Conservation (phyloP, 129 eudicot species). For the Saposhnikovia divaricata region DNA sequence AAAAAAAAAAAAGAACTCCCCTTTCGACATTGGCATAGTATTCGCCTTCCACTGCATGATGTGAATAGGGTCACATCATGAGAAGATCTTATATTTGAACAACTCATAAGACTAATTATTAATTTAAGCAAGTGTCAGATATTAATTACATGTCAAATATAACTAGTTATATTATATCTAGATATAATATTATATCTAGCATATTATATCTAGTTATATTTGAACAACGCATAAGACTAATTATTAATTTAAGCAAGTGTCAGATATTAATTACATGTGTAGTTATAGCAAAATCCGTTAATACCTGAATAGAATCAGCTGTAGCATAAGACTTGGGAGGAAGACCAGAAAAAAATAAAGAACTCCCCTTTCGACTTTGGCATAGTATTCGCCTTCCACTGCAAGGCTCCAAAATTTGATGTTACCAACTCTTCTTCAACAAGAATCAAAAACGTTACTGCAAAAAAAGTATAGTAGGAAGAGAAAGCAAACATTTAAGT, state of each 20-base stretch:
- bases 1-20: no score
- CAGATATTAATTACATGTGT: neutral
- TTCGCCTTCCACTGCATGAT: no score
- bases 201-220: neutral
- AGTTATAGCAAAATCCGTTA: no score
- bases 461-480: neutral
- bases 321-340: neutral
- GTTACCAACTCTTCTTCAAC: neutral
- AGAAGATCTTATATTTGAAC: no score
- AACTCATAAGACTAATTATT: no score
- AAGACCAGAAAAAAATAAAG: neutral
- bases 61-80: no score
- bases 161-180: no score
- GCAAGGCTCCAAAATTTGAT: neutral
- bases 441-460: neutral
- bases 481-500: no score
- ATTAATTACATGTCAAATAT: no score
- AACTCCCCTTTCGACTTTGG: neutral
- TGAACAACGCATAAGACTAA: neutral
- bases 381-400: neutral
- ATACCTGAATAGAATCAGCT: neutral
- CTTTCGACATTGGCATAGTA: no score
- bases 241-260: neutral
- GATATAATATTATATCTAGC: no score
- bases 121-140: no score